Base-by-base conservation (phyloP, 495 filamentous ascomycete species). In the Parachaetomium inaequale region DNA sequence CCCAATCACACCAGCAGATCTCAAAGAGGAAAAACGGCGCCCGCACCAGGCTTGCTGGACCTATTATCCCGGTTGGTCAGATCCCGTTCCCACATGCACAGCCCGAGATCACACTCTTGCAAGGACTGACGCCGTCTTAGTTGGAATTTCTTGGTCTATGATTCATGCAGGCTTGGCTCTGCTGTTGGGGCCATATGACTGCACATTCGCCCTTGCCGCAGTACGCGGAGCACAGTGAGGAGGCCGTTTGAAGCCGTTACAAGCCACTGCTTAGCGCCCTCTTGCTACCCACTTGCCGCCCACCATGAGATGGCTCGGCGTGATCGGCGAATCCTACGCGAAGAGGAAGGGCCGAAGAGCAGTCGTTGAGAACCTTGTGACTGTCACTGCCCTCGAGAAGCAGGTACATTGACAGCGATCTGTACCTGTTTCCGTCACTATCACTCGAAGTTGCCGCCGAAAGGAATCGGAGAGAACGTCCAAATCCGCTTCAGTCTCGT, bases 61-160 rank as follows among this genome's bases (percentile, higher is more conserved):
- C 23, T 49, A 14, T 26, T 49, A 23, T 49, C 45, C n/a, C 45
- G 54, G 36, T 56, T 42, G 54, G 54, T 36, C 17, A 45, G n/a
- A 25, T 25, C 23, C 25, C 12, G 12, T 25, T 8, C 19, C 34
- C 38, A n/a, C 25, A 3, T 21, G 54, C 54, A 56, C 54, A 56
- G 38, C 14, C 47, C 36, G 23, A 19, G 49, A n/a, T 56, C 12
- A 56, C 45, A 38, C 14, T 43, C 17, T n/a, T 14, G 17, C 15
- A 43, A 56, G 36, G 36, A 40, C 17, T 15, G 12, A 40, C 4
- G 12, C 36, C 36, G 6, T 40, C 36, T 40, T 40, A 15, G 36
- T 40, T 29, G 47, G 47, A n/a, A 29, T 31, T 25, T 50, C 25
- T 17, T 7, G 5, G 25, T 5, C 6, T 14, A 31, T 43, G 40